Conservation (phyloP, 139 green algal species). For the Chlorokybus atmophyticus region DNA sequence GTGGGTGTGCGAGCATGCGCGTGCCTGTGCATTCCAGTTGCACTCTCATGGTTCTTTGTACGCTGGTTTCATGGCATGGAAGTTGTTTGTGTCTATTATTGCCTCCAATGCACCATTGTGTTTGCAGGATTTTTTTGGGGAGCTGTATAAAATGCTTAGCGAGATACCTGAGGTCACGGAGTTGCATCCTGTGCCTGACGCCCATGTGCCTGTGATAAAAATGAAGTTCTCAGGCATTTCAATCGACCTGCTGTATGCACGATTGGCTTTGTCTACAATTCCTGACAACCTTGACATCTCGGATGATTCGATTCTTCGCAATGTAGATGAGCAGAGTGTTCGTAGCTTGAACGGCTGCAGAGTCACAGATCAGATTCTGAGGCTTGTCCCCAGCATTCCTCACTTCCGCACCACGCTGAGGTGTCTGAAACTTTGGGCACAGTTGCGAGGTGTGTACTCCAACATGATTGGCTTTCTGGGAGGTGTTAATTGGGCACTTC, state of each 20-base stretch:
- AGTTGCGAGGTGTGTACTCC: constrained; percentile 39
- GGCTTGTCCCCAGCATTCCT: constrained; percentile 38
- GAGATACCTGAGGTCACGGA: constrained; percentile 51
- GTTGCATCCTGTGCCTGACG: constrained; percentile 63
- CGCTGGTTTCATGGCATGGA: too few relatives aligned
- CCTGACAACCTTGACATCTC: constrained; percentile 40
- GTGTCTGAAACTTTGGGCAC: constrained; percentile 82
- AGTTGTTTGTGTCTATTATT: not conserved
- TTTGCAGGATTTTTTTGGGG: constrained; percentile 87
- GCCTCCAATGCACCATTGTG: constrained; percentile 42
- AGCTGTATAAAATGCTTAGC: constrained; percentile 39
- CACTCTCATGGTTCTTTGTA: too few relatives aligned
- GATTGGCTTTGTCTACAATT: constrained; percentile 44
- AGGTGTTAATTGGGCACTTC: constrained; percentile 91
- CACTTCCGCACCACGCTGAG: constrained; percentile 57
- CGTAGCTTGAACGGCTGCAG: constrained; percentile 75
- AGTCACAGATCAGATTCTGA: constrained; percentile 67
- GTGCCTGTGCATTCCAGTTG: too few relatives aligned
- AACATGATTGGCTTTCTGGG: constrained; percentile 73
- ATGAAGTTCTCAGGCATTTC: constrained; percentile 77
- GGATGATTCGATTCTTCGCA: constrained; percentile 56
- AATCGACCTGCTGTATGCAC: constrained; percentile 86
- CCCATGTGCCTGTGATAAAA: constrained; percentile 91
- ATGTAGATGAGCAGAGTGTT: constrained; percentile 71
- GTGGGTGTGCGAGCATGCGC: too few relatives aligned